Evolutionary conservation across 2,329 filamentous ascomycete species (phyloP), one percentile per base, ranked within the genome.

Genomic region (Aspergillus hortae): DNA sequence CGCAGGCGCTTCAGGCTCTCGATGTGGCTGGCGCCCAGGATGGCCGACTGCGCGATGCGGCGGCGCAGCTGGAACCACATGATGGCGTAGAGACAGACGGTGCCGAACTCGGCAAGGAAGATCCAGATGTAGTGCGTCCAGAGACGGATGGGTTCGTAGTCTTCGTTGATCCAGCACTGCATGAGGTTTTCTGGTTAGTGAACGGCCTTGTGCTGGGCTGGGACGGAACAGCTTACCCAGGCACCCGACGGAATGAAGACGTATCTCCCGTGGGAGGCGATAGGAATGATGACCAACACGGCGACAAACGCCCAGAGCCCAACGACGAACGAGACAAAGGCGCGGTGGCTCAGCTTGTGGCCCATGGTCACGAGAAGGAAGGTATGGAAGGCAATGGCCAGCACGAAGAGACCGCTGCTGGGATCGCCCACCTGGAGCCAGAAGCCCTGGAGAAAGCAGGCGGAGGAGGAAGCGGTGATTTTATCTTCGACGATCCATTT

Each of bases 61-160:
- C 67, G 71, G 7, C 75, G 74, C 1, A 80, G 66, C 49, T 78
- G 74, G 56, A 79, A 64, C 61, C 77, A 80, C 55, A 80, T 69
- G 51, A 79, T 63, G 1, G 71, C 67, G 53, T 81, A 81, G 19
- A 80, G 72, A 15, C 69, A 63, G 35, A 80, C 69, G 3, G 77
- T 79, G 23, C 77, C 77, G 54, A 80, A 80, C 57, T 81, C 78
- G 38, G 77, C 70, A 32, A 79, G 63, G 65, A 81, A 81, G 57
- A 81, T 79, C 78, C 78, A 82, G 48, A 81, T 59, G 58, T 81
- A 81, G 56, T 81, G 79, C 5, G 77, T 70, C 72, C 73, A 80
- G 2, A 81, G 66, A 11, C 78, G 73, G 44, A 78, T 72, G 15
- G 58, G 48, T 54, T 80, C 75, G 59, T 71, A 74, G 3, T 71